phyloP scores from a whole-genome alignment of 129 eudicot genomes.

The Tagetes patula region DNA sequence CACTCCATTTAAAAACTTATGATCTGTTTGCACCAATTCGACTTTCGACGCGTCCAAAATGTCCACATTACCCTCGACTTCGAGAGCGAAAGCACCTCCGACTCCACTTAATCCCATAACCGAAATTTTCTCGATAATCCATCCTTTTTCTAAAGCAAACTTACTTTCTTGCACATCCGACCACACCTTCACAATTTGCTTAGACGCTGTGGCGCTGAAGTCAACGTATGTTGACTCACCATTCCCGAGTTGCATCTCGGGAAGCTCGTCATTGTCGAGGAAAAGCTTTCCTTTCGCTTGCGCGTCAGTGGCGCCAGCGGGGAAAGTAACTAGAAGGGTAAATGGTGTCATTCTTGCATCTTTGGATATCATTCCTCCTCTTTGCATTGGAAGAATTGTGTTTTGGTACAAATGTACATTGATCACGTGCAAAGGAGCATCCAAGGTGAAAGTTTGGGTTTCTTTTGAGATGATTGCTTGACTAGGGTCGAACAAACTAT shows the following conservation, averaged over 20 bases:
- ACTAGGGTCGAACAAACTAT: constrained; percentile 66
- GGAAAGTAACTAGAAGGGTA: constrained; percentile 73
- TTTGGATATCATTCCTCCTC: constrained; percentile 76
- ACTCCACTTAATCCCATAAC: constrained; percentile 65
- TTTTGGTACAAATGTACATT: constrained; percentile 85
- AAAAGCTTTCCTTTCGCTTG: constrained; percentile 70
- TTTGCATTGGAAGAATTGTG: constrained; percentile 87
- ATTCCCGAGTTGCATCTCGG: constrained; percentile 82
- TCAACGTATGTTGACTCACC: constrained; percentile 72
- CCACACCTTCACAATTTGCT: constrained; percentile 64
- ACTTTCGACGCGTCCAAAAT: constrained; percentile 48
- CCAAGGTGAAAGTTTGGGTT: constrained; percentile 44
- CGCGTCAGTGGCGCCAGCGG: constrained; percentile 56
- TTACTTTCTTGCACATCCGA: constrained; percentile 76
- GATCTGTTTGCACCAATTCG: constrained; percentile 44
- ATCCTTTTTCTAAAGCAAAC: constrained; percentile 72
- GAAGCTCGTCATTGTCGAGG: constrained; percentile 90
- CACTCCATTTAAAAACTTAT: constrained; percentile 33
- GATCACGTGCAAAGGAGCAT: constrained; percentile 79
- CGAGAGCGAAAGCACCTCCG: constrained; percentile 42
- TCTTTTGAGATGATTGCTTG: constrained; percentile 54
- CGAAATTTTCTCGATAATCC: constrained; percentile 62
- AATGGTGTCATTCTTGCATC: constrained; percentile 89
- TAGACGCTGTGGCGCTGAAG: constrained; percentile 51
- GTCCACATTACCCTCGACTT: constrained; percentile 57